Evolutionary conservation across 108 stramenopile species (phyloP).

Genomic region (Pseudonitzschia multiseries): DNA sequence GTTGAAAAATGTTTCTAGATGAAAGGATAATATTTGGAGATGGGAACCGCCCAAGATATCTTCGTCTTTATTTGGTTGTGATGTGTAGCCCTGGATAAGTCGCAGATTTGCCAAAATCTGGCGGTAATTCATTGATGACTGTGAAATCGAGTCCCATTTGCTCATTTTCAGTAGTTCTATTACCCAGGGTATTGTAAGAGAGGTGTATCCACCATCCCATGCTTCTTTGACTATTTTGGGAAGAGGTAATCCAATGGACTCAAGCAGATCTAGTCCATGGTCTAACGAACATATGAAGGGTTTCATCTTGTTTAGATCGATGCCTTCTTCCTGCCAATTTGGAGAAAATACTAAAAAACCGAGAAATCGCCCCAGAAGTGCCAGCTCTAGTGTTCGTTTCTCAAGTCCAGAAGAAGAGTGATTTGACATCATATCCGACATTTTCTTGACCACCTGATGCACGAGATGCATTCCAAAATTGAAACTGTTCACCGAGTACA

Average conservation of each 20-base stretch:
- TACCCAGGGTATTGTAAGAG: slow-evolving; percentile 49
- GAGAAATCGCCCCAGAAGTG: slow-evolving; percentile 71
- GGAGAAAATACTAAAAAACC: slow-evolving; percentile 78
- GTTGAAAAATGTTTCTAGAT: slow-evolving; percentile 54
- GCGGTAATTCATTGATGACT: slow-evolving; percentile 41
- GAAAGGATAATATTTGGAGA: slow-evolving; percentile 42
- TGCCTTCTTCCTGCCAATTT: slow-evolving; percentile 49
- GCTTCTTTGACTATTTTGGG: slow-evolving; percentile 44
- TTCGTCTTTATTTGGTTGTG: background rate
- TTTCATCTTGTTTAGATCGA: slow-evolving; percentile 19
- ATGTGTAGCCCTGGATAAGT: slow-evolving; percentile 21
- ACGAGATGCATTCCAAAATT: slow-evolving; percentile 61
- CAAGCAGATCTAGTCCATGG: slow-evolving; percentile 27
- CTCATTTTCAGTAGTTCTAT: slow-evolving; percentile 70
- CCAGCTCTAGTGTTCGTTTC: slow-evolving; percentile 45
- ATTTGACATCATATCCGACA: slow-evolving; percentile 15
- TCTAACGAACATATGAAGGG: slow-evolving; percentile 1
- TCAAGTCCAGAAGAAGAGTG: slow-evolving; percentile 24
- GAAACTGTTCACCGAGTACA: slow-evolving; percentile 61
- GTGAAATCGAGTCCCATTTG: slow-evolving; percentile 63
- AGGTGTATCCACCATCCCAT: slow-evolving; percentile 28
- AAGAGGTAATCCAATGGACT: slow-evolving; percentile 38
- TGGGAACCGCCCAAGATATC: slow-evolving; percentile 4
- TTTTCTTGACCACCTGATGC: slow-evolving; percentile 25
- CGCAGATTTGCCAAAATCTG: slow-evolving; percentile 47